phyloP scores from a whole-genome alignment of 345 rosid genomes.

The Eucalyptus paniculata region DNA sequence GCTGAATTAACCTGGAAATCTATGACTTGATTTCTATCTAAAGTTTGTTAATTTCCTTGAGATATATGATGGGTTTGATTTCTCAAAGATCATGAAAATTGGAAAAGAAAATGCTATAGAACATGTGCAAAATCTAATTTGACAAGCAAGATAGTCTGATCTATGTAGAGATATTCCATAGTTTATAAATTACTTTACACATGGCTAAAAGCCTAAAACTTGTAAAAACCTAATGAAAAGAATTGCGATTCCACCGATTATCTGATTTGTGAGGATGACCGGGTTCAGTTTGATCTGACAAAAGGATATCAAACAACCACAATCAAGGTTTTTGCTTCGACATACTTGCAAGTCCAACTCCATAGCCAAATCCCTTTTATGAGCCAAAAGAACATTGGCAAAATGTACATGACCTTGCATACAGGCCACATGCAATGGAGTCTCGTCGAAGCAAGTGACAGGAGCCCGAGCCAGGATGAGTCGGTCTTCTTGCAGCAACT shows the following conservation, averaged over 20 bases:
- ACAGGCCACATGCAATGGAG: not conserved
- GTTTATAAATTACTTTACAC: too few relatives aligned
- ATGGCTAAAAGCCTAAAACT: not conserved
- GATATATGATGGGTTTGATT: too few relatives aligned
- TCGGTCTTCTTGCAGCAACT: not conserved
- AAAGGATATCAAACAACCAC: not conserved
- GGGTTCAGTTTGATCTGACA: not conserved
- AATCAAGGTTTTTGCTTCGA: too few relatives aligned
- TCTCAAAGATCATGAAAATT: too few relatives aligned
- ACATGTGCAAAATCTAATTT: too few relatives aligned
- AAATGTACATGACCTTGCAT: not conserved
- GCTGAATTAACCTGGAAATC: not conserved
- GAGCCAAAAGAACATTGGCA: too few relatives aligned
- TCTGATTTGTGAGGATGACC: not conserved
- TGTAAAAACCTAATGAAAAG: not conserved
- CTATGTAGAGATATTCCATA: too few relatives aligned
- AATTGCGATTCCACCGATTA: too few relatives aligned
- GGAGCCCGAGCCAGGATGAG: not conserved
- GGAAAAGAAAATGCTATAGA: too few relatives aligned
- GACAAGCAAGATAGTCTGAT: too few relatives aligned
- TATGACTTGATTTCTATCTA: not conserved
- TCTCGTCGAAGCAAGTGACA: not conserved
- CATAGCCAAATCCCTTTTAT: too few relatives aligned
- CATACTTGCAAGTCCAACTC: too few relatives aligned
- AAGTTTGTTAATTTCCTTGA: not conserved